Base-by-base conservation (phyloP, 2,329 filamentous ascomycete species). In the Anisogramma anomala region DNA sequence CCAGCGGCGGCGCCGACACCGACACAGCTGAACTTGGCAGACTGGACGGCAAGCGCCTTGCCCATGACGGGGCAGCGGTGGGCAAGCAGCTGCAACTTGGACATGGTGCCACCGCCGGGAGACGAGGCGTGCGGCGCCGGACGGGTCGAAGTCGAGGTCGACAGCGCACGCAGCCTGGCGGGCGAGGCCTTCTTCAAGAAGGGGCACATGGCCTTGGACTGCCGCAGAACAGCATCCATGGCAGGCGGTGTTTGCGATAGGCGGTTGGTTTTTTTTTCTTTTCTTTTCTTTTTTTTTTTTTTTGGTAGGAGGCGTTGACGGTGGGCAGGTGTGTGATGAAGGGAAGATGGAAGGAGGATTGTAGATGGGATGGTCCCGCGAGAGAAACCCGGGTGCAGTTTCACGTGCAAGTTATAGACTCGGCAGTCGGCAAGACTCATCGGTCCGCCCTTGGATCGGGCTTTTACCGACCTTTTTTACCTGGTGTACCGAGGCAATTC, bases 61-160 rank as follows among this genome's bases (percentile, higher is more conserved):
- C 88, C 89, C 91, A 98, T 98, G 63, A 98, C 82, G 45, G 91
- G 91, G 74, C 91, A 98, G 62, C 89, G 86, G 58, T 87, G 82
- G 55, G 86, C 91, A 57, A 94, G 79, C 52, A 91, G 78, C 70
- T 96, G 91, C 55, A 98, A 74, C 67, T 94, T 96, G 57, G 87
- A 94, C 78, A 96, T 94, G 64, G 85, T 86, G 56, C 88, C 86
- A 52, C 88, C 89, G 55, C 87, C 84, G 43, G 80, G 82, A 40
- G 82, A 83, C 48, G 73, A 54, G 39, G 56, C 71, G 60, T 77
- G 74, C 52, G 49, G 44, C 69, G 73, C 57, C 66, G 75, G 58
- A 66, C 78, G 63, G 67, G 68, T 78, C 41, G 83, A 73, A 45
- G 82, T 86, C 36, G 83, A 73, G 45, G 82, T 86, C 36, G 84